Evolutionary conservation across 257 asterid genomes (phyloP).

Genomic region (Paulownia fortunei): DNA sequence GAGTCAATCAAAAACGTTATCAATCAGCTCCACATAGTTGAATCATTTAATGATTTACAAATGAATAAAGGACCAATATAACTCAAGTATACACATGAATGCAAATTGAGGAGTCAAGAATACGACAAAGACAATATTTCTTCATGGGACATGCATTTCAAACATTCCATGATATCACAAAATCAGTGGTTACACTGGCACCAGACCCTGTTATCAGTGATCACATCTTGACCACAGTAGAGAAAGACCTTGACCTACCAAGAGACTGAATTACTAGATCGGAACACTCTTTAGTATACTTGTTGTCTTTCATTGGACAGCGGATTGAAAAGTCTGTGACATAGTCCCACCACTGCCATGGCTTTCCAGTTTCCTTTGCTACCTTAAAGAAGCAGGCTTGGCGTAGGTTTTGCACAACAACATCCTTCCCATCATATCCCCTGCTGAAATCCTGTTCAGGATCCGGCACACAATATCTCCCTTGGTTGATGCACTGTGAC

Average conservation of each 20-base stretch:
- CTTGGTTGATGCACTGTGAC: conserved; percentile 74
- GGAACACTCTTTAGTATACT: conserved; percentile 68
- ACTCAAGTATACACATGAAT: no score
- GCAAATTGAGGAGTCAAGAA: no score
- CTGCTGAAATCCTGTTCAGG: conserved; percentile 75
- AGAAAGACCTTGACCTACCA: conserved; percentile 49
- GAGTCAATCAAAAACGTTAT: no score
- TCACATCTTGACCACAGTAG: no score
- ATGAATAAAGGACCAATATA: no score
- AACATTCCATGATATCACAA: no score
- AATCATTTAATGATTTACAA: no score
- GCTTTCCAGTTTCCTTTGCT: conserved; percentile 64
- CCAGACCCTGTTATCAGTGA: no score
- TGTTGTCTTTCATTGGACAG: conserved; percentile 71
- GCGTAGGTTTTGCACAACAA: conserved; percentile 67
- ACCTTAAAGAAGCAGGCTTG: conserved; percentile 77
- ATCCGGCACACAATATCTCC: conserved; percentile 81
- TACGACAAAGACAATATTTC: neutral
- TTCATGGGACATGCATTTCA: no score
- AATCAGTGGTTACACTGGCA: no score
- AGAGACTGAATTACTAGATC: conserved; percentile 67
- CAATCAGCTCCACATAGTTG: no score
- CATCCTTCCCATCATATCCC: conserved; percentile 75
- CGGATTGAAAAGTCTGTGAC: conserved; percentile 74
- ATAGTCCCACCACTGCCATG: conserved; percentile 90